Percentiles rank a stretch among this genome's conserved stretches.
These are phyloP conservation scores for Solanum arcanum DNA, from an alignment of 257 asterid species.

Conservation along the genomic window DNA sequence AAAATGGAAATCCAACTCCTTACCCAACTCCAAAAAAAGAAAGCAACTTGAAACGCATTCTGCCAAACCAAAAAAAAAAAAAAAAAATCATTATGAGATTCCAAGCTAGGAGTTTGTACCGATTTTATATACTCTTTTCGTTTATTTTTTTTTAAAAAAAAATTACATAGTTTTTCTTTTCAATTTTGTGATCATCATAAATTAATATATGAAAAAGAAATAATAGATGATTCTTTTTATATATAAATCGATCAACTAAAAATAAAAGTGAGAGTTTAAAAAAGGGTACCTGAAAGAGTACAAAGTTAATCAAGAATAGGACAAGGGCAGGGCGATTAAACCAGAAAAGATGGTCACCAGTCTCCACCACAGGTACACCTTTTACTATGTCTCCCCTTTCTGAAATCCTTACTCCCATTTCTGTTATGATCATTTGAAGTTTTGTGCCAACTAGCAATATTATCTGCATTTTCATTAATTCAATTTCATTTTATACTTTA, in stretches of 20 bases:
- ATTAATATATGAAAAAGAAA: too few relatives aligned
- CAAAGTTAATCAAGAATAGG: slow-evolving; percentile 3
- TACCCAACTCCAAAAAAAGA: slow-evolving; percentile 12
- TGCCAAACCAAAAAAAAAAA: neutral
- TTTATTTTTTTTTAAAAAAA: too few relatives aligned
- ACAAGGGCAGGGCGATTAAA: slow-evolving; percentile 5
- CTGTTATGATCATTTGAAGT: slow-evolving; percentile 3
- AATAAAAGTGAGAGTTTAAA: too few relatives aligned
- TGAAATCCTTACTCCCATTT: neutral
- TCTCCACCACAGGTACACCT: slow-evolving; percentile 6
- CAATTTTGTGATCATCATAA: neutral
- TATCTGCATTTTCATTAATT: neutral
- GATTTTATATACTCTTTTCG: too few relatives aligned
- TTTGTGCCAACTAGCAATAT: slow-evolving; percentile 1
- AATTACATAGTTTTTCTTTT: too few relatives aligned
- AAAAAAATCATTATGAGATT: neutral
- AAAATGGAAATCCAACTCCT: neutral
- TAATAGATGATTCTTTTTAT: too few relatives aligned
- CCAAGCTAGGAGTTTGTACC: neutral
- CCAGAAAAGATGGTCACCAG: slow-evolving; percentile 9
- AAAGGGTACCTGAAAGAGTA: slow-evolving; percentile 1
- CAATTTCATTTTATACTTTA: neutral
- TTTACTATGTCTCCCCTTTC: slow-evolving; percentile 7
- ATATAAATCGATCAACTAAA: too few relatives aligned
- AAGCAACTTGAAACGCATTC: slow-evolving; percentile 13